Evolutionary conservation across 73 alveolate species (phyloP).

Genomic region (Paramecium pentaurelia): DNA sequence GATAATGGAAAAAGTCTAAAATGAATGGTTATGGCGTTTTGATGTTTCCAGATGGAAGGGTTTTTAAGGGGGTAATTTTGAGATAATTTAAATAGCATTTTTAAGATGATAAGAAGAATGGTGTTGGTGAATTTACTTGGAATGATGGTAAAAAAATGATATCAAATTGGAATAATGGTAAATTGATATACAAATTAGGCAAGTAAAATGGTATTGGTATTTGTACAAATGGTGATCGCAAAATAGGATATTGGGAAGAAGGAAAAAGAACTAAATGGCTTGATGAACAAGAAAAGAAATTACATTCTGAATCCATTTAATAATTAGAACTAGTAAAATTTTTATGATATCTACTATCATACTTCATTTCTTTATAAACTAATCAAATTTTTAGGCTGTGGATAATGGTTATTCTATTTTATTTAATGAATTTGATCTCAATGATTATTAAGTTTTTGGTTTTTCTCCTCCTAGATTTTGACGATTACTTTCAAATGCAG

Average conservation of each 20-base stretch:
- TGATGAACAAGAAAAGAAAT: neutral
- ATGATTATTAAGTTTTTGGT: conserved; percentile 20
- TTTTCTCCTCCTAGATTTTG: neutral
- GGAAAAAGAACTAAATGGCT: conserved; percentile 20
- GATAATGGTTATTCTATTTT: neutral
- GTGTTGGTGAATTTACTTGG: conserved; percentile 19
- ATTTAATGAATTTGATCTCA: neutral
- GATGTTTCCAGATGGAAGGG: conserved; percentile 73
- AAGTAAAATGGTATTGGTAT: conserved; percentile 45
- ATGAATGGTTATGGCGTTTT: conserved; percentile 68
- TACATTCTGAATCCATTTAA: neutral
- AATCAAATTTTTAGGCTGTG: conserved; percentile 37
- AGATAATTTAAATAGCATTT: neutral
- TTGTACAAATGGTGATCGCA: neutral
- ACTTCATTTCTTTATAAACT: conserved; percentile 34
- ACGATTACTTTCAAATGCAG: neutral
- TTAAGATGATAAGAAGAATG: conserved; percentile 42
- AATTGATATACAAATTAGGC: neutral
- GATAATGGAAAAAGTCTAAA: conserved; percentile 52
- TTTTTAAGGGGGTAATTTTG: conserved; percentile 50
- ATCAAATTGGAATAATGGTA: conserved; percentile 21
- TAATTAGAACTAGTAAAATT: neutral
- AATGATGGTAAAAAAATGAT: neutral
- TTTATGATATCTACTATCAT: neutral
- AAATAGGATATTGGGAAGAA: conserved; percentile 23